phyloP scores from a whole-genome alignment of 768 basidiomycete species.

The Xanthoconium purpureum region DNA sequence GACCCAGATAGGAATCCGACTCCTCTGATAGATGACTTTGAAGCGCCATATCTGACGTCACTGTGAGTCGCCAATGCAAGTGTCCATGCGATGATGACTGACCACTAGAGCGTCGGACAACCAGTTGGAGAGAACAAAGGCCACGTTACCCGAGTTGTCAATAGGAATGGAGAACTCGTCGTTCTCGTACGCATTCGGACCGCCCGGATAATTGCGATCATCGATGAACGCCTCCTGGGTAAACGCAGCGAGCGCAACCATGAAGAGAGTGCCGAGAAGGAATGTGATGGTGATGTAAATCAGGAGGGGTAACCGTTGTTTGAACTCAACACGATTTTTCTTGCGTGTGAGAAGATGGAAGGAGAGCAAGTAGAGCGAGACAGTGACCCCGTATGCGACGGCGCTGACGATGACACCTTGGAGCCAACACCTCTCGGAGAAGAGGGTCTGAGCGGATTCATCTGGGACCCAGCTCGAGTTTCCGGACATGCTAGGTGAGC shows the following conservation, averaged over 20 bases:
- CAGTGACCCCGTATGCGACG: conserved; percentile 6
- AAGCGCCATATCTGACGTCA: conserved; percentile 14
- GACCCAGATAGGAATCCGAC: conserved; percentile 5
- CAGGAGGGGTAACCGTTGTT: background rate
- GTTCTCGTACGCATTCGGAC: background rate
- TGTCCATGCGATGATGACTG: background rate
- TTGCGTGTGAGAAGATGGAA: conserved; percentile 5
- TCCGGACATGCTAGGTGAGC: conserved; percentile 7
- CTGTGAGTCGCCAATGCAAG: background rate
- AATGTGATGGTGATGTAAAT: conserved; percentile 6
- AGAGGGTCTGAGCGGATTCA: conserved; percentile 11
- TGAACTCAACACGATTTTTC: conserved; percentile 2
- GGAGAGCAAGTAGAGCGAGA: conserved; percentile 7
- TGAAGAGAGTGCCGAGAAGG: conserved; percentile 16
- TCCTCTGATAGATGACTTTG: conserved; percentile 16
- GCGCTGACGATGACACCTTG: conserved; percentile 11
- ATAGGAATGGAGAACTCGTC: conserved; percentile 18
- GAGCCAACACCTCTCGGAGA: conserved; percentile 22
- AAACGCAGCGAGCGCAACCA: conserved; percentile 18
- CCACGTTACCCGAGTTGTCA: conserved; percentile 3
- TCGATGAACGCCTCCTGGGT: conserved; percentile 32
- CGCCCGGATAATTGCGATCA: conserved; percentile 31
- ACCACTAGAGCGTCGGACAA: conserved; percentile 21
- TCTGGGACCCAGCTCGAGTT: conserved; percentile 19
- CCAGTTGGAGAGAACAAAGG: conserved; percentile 11